A percentile compares a stretch with the other conserved stretches of the same genome.
phyloP scores from a whole-genome alignment of 305 asterid species.

The Fraxinus baroniana region DNA sequence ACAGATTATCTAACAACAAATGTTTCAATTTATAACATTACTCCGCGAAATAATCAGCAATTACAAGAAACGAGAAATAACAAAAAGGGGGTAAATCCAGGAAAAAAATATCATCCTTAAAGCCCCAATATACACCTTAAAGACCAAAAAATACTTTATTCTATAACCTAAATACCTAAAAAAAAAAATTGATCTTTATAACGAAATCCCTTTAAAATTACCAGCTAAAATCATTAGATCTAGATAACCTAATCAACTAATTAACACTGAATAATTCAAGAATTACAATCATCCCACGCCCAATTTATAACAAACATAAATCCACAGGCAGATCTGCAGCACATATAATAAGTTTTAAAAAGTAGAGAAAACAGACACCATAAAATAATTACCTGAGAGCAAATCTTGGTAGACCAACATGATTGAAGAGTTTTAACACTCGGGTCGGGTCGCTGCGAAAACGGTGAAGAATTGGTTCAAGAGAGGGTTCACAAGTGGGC shows the following conservation, averaged over 20 bases:
- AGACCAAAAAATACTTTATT: background rate
- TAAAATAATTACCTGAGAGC: constrained; percentile 35
- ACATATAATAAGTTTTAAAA: background rate
- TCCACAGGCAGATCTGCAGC: background rate
- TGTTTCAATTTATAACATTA: background rate
- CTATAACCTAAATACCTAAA: background rate
- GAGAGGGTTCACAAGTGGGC: background rate
- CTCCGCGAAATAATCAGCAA: background rate
- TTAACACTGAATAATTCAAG: background rate
- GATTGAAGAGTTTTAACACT: constrained; percentile 21
- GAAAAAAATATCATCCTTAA: no score
- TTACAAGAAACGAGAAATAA: background rate
- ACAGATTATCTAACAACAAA: background rate
- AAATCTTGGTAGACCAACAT: constrained; percentile 78
- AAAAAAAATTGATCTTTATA: background rate
- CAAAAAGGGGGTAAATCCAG: background rate
- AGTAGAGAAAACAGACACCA: background rate
- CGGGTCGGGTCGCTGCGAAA: background rate
- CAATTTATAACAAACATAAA: background rate
- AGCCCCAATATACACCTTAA: background rate
- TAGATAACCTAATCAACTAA: background rate
- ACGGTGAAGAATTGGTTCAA: background rate
- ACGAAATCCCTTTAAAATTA: background rate
- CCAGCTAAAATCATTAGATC: constrained; percentile 6
- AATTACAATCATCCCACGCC: background rate